Percentiles rank a stretch among this genome's conserved stretches.
Conservation (phyloP, 2,329 filamentous ascomycete species). For the Diaporthe caulivora region DNA sequence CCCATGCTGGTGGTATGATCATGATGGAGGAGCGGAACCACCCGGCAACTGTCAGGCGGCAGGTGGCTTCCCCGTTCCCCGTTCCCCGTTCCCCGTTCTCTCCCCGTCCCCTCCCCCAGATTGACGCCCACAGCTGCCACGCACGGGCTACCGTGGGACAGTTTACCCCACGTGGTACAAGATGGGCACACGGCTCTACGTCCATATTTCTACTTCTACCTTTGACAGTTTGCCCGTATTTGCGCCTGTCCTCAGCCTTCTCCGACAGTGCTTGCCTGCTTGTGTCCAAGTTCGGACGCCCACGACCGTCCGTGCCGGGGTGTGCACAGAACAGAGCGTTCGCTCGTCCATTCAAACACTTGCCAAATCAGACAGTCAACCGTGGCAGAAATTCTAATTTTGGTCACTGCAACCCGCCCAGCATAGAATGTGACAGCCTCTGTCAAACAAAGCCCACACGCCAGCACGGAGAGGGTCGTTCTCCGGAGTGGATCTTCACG, state of each 20-base stretch:
- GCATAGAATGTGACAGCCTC: not conserved
- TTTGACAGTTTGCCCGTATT: not conserved
- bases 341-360: not conserved
- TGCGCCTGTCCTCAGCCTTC: not conserved
- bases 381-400: not conserved
- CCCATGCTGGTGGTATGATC: conserved; percentile 1
- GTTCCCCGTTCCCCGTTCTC: not conserved
- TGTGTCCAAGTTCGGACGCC: not conserved
- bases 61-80: conserved; percentile 6
- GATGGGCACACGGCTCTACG: not conserved
- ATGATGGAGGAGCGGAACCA: conserved; percentile 19
- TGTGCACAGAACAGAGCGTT: not conserved
- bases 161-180: conserved; percentile 13
- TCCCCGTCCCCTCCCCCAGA: not conserved
- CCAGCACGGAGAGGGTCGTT: not conserved
- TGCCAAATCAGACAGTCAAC: not conserved
- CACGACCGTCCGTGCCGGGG: not conserved
- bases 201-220: not conserved
- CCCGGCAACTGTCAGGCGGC: conserved; percentile 25
- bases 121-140: not conserved
- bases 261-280: not conserved
- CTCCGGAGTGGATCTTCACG: not conserved
- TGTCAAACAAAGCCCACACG: not conserved
- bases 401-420: not conserved
- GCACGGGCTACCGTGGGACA: conserved; percentile 1